A percentile compares a stretch with the other conserved stretches of the same genome.
phyloP scores from a whole-genome alignment of 495 filamentous ascomycete species.

The Lasiosphaeria miniovina region DNA sequence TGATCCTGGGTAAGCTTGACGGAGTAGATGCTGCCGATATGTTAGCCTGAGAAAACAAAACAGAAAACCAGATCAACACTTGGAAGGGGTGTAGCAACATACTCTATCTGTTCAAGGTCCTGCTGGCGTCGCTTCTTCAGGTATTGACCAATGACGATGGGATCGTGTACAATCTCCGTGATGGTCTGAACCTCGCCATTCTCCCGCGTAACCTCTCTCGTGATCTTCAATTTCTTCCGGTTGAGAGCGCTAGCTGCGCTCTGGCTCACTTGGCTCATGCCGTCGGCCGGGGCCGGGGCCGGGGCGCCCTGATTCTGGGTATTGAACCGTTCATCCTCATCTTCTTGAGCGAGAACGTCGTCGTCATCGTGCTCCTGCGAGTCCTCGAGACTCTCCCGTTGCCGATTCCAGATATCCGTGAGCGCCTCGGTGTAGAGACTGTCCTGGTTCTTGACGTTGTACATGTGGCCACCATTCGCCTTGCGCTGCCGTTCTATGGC shows the following conservation, averaged over 20 bases:
- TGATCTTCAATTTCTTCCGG: slow-evolving; percentile 71
- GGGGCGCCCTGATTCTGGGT: slow-evolving; percentile 36
- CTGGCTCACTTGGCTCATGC: slow-evolving; percentile 79
- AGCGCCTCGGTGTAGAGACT: slow-evolving; percentile 85
- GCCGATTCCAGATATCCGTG: slow-evolving; percentile 82
- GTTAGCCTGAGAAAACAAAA: not conserved
- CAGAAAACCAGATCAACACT: too few relatives aligned
- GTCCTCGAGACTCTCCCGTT: slow-evolving; percentile 70
- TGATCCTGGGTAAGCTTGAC: slow-evolving; percentile 68
- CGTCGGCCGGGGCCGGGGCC: slow-evolving; percentile 55
- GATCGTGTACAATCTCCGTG: slow-evolving; percentile 65
- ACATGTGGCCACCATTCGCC: slow-evolving; percentile 89
- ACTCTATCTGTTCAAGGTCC: slow-evolving; percentile 68
- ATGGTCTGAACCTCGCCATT: slow-evolving; percentile 59
- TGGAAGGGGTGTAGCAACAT: slow-evolving; percentile 25
- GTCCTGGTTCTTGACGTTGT: slow-evolving; percentile 93
- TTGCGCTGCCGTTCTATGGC: slow-evolving; percentile 66
- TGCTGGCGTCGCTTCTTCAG: slow-evolving; percentile 48
- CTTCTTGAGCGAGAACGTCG: slow-evolving; percentile 58
- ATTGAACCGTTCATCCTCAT: slow-evolving; percentile 56
- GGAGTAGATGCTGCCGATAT: slow-evolving; percentile 43
- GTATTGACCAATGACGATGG: slow-evolving; percentile 68
- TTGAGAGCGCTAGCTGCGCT: slow-evolving; percentile 65
- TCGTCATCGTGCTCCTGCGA: slow-evolving; percentile 59
- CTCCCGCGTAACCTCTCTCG: slow-evolving; percentile 57